phyloP scores from a whole-genome alignment of 768 basidiomycete species.

The Obba rivulosa region DNA sequence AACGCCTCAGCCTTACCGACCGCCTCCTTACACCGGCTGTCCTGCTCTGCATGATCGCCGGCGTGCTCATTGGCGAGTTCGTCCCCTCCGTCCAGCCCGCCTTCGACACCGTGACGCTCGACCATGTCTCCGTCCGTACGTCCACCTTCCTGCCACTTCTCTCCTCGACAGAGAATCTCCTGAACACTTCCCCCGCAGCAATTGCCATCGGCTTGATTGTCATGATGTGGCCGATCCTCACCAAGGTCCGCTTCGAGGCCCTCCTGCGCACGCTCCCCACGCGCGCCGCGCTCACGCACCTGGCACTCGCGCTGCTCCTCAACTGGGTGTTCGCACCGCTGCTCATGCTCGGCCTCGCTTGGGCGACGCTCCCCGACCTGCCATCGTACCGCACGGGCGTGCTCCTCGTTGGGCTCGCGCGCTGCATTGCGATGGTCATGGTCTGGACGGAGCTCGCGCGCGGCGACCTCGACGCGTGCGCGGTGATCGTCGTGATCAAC shows the following conservation, averaged over 20 bases:
- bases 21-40: conserved; percentile 62
- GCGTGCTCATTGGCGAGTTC: conserved; percentile 70
- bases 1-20: conserved; percentile 45
- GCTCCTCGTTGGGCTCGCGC: conserved; percentile 74
- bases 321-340: conserved; percentile 83
- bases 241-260: conserved; percentile 72
- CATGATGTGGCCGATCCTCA: conserved; percentile 86
- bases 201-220: conserved; percentile 77
- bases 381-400: conserved; percentile 73
- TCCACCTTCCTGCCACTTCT: conserved; percentile 8
- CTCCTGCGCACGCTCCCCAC: conserved; percentile 54
- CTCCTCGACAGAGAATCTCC: neutral
- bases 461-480: conserved; percentile 16
- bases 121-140: conserved; percentile 76
- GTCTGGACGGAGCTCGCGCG: conserved; percentile 36
- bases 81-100: conserved; percentile 53
- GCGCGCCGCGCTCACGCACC: conserved; percentile 55
- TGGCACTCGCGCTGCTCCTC: conserved; percentile 59
- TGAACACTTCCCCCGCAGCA: conserved; percentile 36
- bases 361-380: conserved; percentile 80
- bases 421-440: conserved; percentile 53
- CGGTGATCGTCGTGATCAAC: conserved; percentile 74
- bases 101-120: conserved; percentile 57
- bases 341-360: conserved; percentile 80
- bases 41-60: conserved; percentile 67